Base-by-base conservation (phyloP, 371 early-diverging fungal genomes). In the Mucor lusitanicus region DNA sequence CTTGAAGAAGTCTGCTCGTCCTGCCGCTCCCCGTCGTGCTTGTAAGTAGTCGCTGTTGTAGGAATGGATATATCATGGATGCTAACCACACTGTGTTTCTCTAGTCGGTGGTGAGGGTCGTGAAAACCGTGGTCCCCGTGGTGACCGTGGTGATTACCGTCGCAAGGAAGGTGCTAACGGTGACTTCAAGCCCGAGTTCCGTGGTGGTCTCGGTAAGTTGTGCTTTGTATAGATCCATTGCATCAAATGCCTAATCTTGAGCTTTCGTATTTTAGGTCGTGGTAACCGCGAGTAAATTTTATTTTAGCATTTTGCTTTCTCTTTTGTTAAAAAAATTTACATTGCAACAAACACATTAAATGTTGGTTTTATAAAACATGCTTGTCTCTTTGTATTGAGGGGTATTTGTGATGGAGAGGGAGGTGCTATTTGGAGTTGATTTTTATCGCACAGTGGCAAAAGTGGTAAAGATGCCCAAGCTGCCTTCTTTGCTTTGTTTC, bases 131-230 rank as follows among this genome's bases (percentile, higher is more conserved):
- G 84, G 82, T 79, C 83, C 83, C 65, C 88, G 89, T 77, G 84
- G 88, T 81, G 89, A 87, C 60, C 89, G 92, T 72, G 95, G 92
- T 79, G 92, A 87, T 65, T 95, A 96, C 90, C 87, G 94, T 70
- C 94, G 96, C 72, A 95, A 96, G 91, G 96, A 95, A 85, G 95
- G 91, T 74, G 95, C 95, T 74, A 76, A 89, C 61, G 95, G 94
- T 76, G 94, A 93, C 85, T 96, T 91, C 90, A 90, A 91, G 86
- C 97, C 98, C 70, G 95, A 96, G 85, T 98, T 97, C 94, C 91
- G 90, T 85, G 88, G 91, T 85, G 89, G 91, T 77, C 82, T 89
- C 77, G 91, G 92, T 81, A 83, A 73, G 75, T 69, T 21, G 15
- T 30, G 15, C 15, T 58, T 50, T 59, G 0, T 4, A 42, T 27